Base-by-base conservation (phyloP, 352 stramenopile species). In the Phytopythium aichiense region DNA sequence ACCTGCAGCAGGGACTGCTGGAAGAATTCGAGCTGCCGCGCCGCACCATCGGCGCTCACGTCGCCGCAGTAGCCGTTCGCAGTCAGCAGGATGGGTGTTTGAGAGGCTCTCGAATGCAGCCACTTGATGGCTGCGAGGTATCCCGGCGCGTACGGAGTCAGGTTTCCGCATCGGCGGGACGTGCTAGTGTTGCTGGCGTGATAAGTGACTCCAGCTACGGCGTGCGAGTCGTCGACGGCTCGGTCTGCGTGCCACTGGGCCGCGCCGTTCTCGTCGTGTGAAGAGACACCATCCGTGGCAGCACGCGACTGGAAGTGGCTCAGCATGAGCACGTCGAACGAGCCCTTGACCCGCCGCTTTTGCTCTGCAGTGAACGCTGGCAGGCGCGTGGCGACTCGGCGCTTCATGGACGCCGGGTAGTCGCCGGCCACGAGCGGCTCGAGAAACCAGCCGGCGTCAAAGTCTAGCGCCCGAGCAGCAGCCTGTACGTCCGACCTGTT, bases 391-490 rank as follows among this genome's bases (percentile, higher is more conserved):
- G 81, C 79, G 15, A 88, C 73, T 51, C 72, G 65, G 25, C 81
- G 31, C 56, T 71, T 77, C 89, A 98, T 97, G 18, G 77, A 73
- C n/a, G 68, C 42, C 11, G 92, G 92, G 73, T 97, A 97, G 42
- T 97, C 80, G 31, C 90, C 90, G 22, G 65, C 56, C 35, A 78
- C 76, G 33, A 97, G 74, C 12, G 91, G 91, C 57, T 96, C 83
- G 6, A 77, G 73, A 57, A 95, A 89, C 87, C 88, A 97, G 35
- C 71, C 87, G 28, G 94, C 67, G 58, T 87, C 68, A 56, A 92
- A 95, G 22, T 90, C 70, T 58, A 94, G 80, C 35, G 72, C 70
- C 60, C 84, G 73, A 52, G 77, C 64, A 12, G 81, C 80, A 25
- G 87, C 84, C 16, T 70, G 62, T 20, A 60, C 66, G 33, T 71